These are phyloP conservation scores for Plectosphaerella plurivora DNA, from an alignment of 2,329 filamentous ascomycete species.

Conservation along the genomic window DNA sequence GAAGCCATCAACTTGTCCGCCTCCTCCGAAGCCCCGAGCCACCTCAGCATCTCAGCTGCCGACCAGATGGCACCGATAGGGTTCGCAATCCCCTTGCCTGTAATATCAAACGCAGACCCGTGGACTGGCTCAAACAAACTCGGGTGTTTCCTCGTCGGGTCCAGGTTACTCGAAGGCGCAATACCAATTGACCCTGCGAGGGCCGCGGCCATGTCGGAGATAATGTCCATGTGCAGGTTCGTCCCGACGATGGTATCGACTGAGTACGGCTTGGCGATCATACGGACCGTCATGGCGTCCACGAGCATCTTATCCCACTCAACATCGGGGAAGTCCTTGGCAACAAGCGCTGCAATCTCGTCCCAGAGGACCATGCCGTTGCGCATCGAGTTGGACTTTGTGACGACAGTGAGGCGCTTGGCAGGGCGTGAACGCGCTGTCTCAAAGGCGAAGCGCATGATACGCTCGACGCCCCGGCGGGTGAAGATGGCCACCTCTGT, in stretches of 20 bases:
- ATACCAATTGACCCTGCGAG: constrained; percentile 67
- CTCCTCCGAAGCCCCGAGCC: constrained; percentile 46
- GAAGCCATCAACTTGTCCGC: constrained; percentile 39
- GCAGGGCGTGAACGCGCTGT: constrained; percentile 44
- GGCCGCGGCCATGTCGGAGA: constrained; percentile 63
- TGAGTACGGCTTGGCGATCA: constrained; percentile 54
- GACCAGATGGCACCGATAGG: constrained; percentile 53
- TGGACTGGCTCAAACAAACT: constrained; percentile 56
- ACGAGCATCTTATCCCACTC: constrained; percentile 60
- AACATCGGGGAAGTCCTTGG: constrained; percentile 55
- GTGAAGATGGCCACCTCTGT: constrained; percentile 63
- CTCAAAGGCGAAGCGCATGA: constrained; percentile 61
- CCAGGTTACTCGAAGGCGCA: constrained; percentile 60
- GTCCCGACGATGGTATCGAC: constrained; percentile 61
- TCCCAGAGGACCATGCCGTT: constrained; percentile 69
- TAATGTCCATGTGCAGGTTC: constrained; percentile 58
- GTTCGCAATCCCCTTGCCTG: constrained; percentile 47
- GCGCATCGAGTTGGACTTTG: constrained; percentile 61
- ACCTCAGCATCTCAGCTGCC: constrained; percentile 46
- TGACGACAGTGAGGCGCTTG: constrained; percentile 58
- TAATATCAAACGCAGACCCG: constrained; percentile 50
- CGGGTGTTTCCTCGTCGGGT: constrained; percentile 47
- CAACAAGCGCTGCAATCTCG: constrained; percentile 50
- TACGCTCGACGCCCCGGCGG: constrained; percentile 52
- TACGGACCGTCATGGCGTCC: constrained; percentile 42